These are phyloP conservation scores for Sanghuangporus baumii DNA, from an alignment of 1,284 basidiomycete genomes.

Conservation along the genomic window DNA sequence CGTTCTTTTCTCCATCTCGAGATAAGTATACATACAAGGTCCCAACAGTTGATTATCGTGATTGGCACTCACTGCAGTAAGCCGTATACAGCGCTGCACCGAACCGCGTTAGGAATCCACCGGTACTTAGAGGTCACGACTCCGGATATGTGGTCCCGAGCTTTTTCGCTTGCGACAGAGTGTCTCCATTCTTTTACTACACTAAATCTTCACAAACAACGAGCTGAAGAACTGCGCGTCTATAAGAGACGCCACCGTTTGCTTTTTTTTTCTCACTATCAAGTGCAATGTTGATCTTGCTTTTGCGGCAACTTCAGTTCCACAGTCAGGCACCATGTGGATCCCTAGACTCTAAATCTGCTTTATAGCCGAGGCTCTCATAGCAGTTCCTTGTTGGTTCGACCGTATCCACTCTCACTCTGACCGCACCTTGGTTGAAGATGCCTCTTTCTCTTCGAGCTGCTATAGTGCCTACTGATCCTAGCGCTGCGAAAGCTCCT, in stretches of 20 bases:
- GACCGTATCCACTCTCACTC: background rate
- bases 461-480: background rate
- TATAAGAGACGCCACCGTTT: background rate
- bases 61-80: background rate
- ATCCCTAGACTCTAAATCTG: background rate
- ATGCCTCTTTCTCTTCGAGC: background rate
- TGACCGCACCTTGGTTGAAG: background rate
- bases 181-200: background rate
- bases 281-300: background rate
- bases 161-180: background rate
- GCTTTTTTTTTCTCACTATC: background rate
- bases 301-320: background rate
- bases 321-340: background rate
- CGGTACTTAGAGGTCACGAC: background rate
- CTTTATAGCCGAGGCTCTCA: background rate
- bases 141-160: background rate
- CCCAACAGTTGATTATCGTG: background rate
- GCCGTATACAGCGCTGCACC: background rate
- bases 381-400: background rate
- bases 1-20: background rate
- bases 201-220: background rate
- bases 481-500: background rate
- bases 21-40: background rate
- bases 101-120: background rate
- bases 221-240: background rate